phyloP scores from a whole-genome alignment of 2,329 filamentous ascomycete genomes.

The Aspergillus vadensis region DNA sequence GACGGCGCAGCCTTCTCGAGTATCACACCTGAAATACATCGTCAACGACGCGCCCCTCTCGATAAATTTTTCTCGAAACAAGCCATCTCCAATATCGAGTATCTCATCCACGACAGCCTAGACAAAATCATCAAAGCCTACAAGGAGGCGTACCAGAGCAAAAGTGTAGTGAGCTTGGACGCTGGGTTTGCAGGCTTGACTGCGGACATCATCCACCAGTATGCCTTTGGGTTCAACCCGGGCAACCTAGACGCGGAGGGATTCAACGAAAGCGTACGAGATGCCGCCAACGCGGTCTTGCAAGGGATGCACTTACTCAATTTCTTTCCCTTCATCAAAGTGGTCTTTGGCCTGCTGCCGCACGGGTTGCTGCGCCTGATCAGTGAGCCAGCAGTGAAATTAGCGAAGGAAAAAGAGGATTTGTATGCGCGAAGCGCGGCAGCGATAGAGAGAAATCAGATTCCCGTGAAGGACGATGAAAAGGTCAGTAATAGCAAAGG shows the following conservation, averaged over 20 bases:
- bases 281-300: slow-evolving; percentile 24
- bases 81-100: slow-evolving; percentile 17
- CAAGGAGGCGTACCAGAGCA: slow-evolving; percentile 8
- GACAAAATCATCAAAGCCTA: slow-evolving; percentile 20
- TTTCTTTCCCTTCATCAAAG: slow-evolving; percentile 28
- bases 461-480: not conserved
- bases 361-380: slow-evolving; percentile 13
- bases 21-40: slow-evolving; percentile 23
- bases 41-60: slow-evolving; percentile 22
- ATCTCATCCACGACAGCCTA: slow-evolving; percentile 17
- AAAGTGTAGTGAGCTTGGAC: slow-evolving; percentile 24
- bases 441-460: slow-evolving; percentile 8
- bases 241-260: slow-evolving; percentile 35
- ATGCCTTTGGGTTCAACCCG: slow-evolving; percentile 37
- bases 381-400: slow-evolving; percentile 16
- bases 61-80: slow-evolving; percentile 29
- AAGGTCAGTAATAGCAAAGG: not conserved
- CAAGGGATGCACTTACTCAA: slow-evolving; percentile 18
- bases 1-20: slow-evolving; percentile 19
- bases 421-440: slow-evolving; percentile 11
- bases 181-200: slow-evolving; percentile 31
- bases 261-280: slow-evolving; percentile 24
- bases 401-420: slow-evolving; percentile 20
- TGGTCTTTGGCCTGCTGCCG: slow-evolving; percentile 21
- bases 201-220: slow-evolving; percentile 41